Evolutionary conservation across 345 rosid genomes (phyloP).

Genomic region (Syzygium grande): DNA sequence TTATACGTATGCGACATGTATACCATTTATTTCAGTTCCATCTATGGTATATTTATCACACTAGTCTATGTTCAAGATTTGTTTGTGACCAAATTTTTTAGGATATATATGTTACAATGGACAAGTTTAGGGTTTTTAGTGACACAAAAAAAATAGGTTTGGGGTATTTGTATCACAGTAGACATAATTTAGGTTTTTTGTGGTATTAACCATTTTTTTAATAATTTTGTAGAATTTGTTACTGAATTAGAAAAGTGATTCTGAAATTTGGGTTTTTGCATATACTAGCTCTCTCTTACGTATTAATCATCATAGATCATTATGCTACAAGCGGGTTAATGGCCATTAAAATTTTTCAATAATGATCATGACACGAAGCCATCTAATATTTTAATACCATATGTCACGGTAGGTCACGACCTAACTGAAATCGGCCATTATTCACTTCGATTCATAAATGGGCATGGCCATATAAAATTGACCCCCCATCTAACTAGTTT

Average conservation of each 20-base stretch:
- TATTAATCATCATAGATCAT: background rate
- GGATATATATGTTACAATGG: fast-evolving
- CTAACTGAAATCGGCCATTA: background rate
- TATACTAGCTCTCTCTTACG: background rate
- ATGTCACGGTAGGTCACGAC: background rate
- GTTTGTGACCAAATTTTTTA: fast-evolving
- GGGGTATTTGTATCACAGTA: background rate
- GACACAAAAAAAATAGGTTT: background rate
- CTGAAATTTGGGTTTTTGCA: background rate
- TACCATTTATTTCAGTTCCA: background rate
- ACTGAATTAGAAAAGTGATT: background rate
- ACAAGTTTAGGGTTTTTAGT: background rate
- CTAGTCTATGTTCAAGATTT: too few relatives aligned
- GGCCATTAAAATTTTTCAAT: background rate
- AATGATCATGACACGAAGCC: background rate
- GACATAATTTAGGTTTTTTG: background rate
- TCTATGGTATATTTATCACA: background rate
- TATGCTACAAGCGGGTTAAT: background rate
- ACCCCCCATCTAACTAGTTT: conserved; percentile 1
- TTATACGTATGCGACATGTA: background rate
- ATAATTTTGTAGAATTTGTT: background rate
- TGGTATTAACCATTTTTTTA: background rate
- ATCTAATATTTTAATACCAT: background rate
- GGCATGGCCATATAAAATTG: conserved; percentile 3
- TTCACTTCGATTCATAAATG: conserved; percentile 6